These are phyloP conservation scores for Scalesia atractyloides DNA, from an alignment of 129 eudicot species.

Conservation along the genomic window DNA sequence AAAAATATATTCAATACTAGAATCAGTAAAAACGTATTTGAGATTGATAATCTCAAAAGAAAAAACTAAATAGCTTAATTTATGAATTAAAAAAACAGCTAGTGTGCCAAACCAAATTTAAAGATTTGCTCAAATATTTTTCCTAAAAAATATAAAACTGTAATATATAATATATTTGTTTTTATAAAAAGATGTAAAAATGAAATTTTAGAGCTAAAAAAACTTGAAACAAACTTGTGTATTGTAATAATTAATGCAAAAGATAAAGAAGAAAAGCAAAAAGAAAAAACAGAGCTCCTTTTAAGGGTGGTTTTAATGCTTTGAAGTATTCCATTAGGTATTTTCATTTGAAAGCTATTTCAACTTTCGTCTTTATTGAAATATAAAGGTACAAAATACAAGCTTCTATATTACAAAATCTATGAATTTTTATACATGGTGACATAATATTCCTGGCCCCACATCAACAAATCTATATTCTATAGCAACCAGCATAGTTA, in stretches of 20 bases:
- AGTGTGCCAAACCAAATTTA: too few species aligned
- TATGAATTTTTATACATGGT: neutral
- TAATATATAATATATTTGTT: too few species aligned
- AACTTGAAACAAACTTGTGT: conserved; percentile 9
- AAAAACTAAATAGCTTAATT: neutral
- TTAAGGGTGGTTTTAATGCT: conserved; percentile 49
- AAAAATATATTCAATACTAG: neutral
- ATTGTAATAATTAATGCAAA: conserved; percentile 39
- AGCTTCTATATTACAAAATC: conserved; percentile 29
- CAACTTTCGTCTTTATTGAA: conserved; percentile 52
- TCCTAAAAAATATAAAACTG: too few species aligned
- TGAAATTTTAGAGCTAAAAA: neutral
- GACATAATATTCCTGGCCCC: neutral
- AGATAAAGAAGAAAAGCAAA: conserved; percentile 36
- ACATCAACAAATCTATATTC: neutral
- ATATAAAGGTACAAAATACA: conserved; percentile 42
- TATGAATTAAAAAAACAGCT: too few species aligned
- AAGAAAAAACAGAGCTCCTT: conserved; percentile 43
- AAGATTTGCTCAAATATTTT: too few species aligned
- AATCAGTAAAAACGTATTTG: neutral
- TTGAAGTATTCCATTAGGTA: conserved; percentile 42
- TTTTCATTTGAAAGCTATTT: conserved; percentile 54
- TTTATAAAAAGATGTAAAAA: neutral
- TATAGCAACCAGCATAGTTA: neutral
- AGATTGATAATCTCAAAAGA: neutral